Base-by-base conservation (phyloP, 2,329 filamentous ascomycete genomes). In the Dothidotthia symphoricarpi region DNA sequence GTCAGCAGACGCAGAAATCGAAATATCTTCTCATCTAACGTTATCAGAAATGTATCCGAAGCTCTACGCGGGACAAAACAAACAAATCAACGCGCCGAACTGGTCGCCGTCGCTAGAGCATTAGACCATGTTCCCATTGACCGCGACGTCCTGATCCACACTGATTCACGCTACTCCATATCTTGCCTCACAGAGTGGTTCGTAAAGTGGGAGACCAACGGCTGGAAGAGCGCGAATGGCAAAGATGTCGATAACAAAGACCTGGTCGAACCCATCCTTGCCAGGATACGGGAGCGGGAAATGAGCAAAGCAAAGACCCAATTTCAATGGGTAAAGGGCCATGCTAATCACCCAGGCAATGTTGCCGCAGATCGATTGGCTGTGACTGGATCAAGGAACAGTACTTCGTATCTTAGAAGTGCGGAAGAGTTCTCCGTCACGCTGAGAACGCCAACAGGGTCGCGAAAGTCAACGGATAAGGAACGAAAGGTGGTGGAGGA, bases 81-180 rank as follows among this genome's bases (percentile, higher is more conserved):
- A 68, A 97, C 93, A 1, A 98, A 98, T 63, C 88, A 97, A 66
- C 86, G 93, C 3, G 93, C 91, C n/a, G 93, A 98, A 70, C 74
- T 98, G 41, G 90, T 86, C 16, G 93, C 89, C 6, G 85, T 97
- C 47, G 74, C 87, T 19, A 85, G 90, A 40, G 90, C 90, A 1
- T 75, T 97, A 15, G 82, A 96, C 57, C 78, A 84, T 30, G 81
- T 83, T 2, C 83, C 86, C 1, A 69, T 78, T 12, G 75, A 83
- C 41, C 77, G 85, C 40, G 74, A 81, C 43, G 77, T 94, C 10
- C 77, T 82, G 39, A 94, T 98, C 50, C 78, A 83, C 61, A 89
- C 83, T n/a, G 93, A 98, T 69, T 93, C 86, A 66, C 82, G 83
- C 57, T 97, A 97, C 69, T 78, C 87, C 1, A 95, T 96, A 66